A percentile compares a stretch with the other conserved stretches of the same genome.
phyloP scores from a whole-genome alignment of 176 grass and related monocot species.

The Raddia distichophylla region DNA sequence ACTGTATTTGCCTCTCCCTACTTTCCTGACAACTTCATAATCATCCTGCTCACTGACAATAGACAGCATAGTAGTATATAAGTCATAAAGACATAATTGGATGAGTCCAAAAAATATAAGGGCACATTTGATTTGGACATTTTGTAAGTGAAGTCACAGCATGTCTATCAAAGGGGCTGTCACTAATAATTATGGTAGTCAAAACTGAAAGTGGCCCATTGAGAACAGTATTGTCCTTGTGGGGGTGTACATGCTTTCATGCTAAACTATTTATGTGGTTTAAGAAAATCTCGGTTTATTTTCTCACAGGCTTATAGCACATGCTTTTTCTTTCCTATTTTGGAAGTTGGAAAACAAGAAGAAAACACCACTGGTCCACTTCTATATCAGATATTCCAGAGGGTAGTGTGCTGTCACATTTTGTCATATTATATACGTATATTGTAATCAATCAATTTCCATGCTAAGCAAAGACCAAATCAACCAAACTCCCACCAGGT shows the following conservation, averaged over 20 bases:
- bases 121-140: not conserved
- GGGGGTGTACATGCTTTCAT: not conserved
- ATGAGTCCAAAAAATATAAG: not conserved
- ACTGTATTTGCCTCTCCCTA: slow-evolving; percentile 98
- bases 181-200: not conserved
- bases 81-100: slow-evolving; percentile 1
- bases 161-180: slow-evolving; percentile 3
- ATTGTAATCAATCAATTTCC: not conserved
- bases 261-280: not conserved
- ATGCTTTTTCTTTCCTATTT: not conserved
- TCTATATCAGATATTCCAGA: not conserved
- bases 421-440: not conserved
- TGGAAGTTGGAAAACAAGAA: not conserved
- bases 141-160: not conserved
- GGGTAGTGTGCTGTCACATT: not conserved
- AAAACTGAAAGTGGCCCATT: not conserved
- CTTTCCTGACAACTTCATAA: slow-evolving; percentile 94
- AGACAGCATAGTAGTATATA: slow-evolving; percentile 22
- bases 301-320: not conserved
- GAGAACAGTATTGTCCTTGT: not conserved
- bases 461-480: not conserved
- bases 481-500: slow-evolving; percentile 9
- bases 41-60: slow-evolving; percentile 86
- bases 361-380: not conserved
- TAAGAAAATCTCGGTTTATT: not conserved